Evolutionary conservation across 257 asterid genomes (phyloP).

Genomic region (Jaltomata sinuosa): DNA sequence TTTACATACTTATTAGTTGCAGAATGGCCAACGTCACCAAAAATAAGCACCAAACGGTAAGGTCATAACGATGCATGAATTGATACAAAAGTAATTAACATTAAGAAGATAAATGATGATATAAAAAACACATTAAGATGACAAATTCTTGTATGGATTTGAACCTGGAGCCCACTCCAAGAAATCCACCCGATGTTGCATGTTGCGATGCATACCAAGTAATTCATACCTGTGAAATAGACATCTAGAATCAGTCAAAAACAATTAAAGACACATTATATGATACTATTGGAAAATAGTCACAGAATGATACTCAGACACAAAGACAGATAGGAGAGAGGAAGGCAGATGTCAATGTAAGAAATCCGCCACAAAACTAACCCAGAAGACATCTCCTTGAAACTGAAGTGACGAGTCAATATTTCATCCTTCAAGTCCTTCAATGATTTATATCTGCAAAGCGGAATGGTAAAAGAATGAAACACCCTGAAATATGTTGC

Average conservation of each 20-base stretch:
- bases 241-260: background rate
- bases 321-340: background rate
- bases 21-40: background rate
- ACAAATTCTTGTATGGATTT: background rate
- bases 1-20: background rate
- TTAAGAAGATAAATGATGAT: background rate
- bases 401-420: slow-evolving; percentile 38
- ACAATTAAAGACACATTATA: background rate
- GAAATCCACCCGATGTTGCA: slow-evolving; percentile 87
- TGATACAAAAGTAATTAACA: background rate
- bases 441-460: slow-evolving; percentile 62
- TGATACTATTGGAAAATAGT: background rate
- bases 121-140: background rate
- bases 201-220: slow-evolving; percentile 81
- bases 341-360: background rate
- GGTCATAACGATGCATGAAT: background rate
- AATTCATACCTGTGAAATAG: slow-evolving; percentile 53
- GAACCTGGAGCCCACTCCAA: slow-evolving; percentile 99
- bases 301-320: background rate
- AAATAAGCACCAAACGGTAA: background rate
- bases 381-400: slow-evolving; percentile 83
- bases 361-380: slow-evolving; percentile 18
- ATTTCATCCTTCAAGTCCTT: slow-evolving; percentile 79
- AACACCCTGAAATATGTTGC: background rate
- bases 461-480: background rate